Evolutionary conservation across 495 filamentous ascomycete genomes (phyloP), one percentile per base, ranked within the genome.

Genomic region (Poronia punctata): DNA sequence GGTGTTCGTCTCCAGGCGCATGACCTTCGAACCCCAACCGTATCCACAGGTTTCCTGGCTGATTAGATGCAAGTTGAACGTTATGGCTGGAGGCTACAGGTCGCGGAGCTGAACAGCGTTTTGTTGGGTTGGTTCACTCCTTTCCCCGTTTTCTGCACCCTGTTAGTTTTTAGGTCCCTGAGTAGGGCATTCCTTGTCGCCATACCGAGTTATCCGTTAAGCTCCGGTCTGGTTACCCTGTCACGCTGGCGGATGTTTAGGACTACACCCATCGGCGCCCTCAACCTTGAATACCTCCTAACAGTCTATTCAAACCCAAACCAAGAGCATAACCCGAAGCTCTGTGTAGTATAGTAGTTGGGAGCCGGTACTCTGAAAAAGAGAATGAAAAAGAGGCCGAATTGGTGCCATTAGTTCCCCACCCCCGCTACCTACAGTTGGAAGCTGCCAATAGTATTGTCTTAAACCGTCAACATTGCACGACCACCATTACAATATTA

Each of bases 391-490:
- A 55, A 59, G 45, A 45, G 49, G 45, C 44, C 42, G 43, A 49
- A 49, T 47, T n/a, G n/a, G 45, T 46, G 41, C 52, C 46, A 50
- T 49, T 42, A 50, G 35, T 27, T 40, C 35, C 48, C 47, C 30
- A 36, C 45, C 43, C 26, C 46, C n/a, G n/a, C n/a, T n/a, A n/a
- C 40, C 35, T 46, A 23, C 30, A 31, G 32, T 56, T 47, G 49
- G 52, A 36, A 35, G 28, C 35, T 45, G 35, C 32, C 44, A 51
- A 48, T 49, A 53, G 49, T 45, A 30, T 40, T 59, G 55, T 59
- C 55, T 59, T 46, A 58, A 54, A 57, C 43, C 18, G 39, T 42
- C 38, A 53, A 56, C 45, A 50, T 53, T 51, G 52, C 55, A 53
- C 55, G 38, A 57, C 54, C 40, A 38, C 40, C 40, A 23, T 48